A percentile compares a stretch with the other conserved stretches of the same genome.
Evolutionary conservation across 2,329 filamentous ascomycete species (phyloP).

Genomic region (Pseudofabraea citricarpa): DNA sequence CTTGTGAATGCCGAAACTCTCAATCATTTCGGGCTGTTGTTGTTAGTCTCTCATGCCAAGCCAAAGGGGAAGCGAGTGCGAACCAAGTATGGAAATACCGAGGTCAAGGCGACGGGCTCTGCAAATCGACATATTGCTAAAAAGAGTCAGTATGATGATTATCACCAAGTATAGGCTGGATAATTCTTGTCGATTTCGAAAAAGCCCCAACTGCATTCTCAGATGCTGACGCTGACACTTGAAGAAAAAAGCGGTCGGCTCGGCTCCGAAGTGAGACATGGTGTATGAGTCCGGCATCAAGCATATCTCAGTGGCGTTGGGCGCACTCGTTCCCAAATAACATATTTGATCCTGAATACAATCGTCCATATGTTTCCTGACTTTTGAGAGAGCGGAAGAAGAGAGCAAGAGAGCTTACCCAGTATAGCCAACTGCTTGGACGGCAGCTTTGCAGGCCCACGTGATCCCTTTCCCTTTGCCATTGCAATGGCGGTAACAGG

Average conservation of each 20-base stretch:
- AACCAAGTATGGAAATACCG: conserved; percentile 37
- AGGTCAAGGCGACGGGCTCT: conserved; percentile 66
- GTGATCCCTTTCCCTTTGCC: conserved; percentile 20
- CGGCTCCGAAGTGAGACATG: too few relatives aligned
- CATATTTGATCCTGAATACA: too few relatives aligned
- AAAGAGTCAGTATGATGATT: conserved; percentile 6
- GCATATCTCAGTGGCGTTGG: too few relatives aligned
- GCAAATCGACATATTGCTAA: conserved; percentile 73
- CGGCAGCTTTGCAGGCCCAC: conserved; percentile 57
- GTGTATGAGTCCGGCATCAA: too few relatives aligned
- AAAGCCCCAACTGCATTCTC: too few relatives aligned
- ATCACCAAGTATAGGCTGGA: not conserved
- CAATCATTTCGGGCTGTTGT: conserved; percentile 75
- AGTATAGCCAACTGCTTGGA: conserved; percentile 73
- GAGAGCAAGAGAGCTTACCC: conserved; percentile 58
- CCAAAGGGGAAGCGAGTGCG: too few relatives aligned
- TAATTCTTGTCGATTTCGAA: too few relatives aligned
- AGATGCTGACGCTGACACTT: too few relatives aligned
- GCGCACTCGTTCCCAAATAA: too few relatives aligned
- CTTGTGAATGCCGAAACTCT: conserved; percentile 66
- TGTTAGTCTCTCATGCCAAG: not conserved
- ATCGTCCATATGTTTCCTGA: too few relatives aligned
- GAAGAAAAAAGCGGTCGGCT: too few relatives aligned
- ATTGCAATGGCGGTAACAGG: conserved; percentile 11
- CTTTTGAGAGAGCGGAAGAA: too few relatives aligned